Conservation (phyloP, 176 grass and related monocot genomes). For the Hordeum marinum region DNA sequence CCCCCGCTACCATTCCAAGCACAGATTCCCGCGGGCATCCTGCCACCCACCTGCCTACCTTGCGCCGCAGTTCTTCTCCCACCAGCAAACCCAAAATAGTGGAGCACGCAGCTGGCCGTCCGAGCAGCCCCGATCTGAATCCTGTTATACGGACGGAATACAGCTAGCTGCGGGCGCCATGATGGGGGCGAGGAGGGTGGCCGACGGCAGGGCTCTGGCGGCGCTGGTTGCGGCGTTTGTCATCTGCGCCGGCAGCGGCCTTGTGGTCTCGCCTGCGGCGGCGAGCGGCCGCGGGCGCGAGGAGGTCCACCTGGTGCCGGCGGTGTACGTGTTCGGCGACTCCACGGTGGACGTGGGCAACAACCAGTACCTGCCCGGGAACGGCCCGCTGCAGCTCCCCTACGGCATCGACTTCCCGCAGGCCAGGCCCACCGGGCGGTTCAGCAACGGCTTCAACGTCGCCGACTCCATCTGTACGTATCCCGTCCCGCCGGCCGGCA, state of each 20-base stretch:
- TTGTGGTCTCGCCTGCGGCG: not conserved
- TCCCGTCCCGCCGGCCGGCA: no score
- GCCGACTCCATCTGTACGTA: slow-evolving; percentile 40
- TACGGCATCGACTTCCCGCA: slow-evolving; percentile 55
- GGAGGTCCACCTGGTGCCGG: slow-evolving; percentile 44
- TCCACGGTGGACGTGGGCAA: slow-evolving; percentile 56
- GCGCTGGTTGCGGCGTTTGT: not conserved
- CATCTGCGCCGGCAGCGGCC: not conserved
- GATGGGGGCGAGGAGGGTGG: not conserved
- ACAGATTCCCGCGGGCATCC: slow-evolving; percentile 30
- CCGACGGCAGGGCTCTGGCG: not conserved
- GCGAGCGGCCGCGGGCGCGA: not conserved
- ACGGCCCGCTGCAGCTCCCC: slow-evolving; percentile 32
- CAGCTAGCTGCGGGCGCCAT: not conserved
- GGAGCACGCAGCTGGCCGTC: not conserved
- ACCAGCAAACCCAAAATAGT: not conserved
- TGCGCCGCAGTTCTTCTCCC: slow-evolving; percentile 26
- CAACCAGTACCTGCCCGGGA: slow-evolving; percentile 40
- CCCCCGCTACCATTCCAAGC: slow-evolving; percentile 29
- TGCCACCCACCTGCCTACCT: slow-evolving; percentile 26
- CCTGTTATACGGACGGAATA: not conserved
- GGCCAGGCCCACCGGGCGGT: slow-evolving; percentile 39
- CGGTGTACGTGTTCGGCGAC: slow-evolving; percentile 59
- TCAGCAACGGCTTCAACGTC: slow-evolving; percentile 70
- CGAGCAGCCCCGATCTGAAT: not conserved